Evolutionary conservation across 306 rosid genomes (phyloP), one percentile per base, ranked within the genome.

Genomic region (Cicer yamashitae): DNA sequence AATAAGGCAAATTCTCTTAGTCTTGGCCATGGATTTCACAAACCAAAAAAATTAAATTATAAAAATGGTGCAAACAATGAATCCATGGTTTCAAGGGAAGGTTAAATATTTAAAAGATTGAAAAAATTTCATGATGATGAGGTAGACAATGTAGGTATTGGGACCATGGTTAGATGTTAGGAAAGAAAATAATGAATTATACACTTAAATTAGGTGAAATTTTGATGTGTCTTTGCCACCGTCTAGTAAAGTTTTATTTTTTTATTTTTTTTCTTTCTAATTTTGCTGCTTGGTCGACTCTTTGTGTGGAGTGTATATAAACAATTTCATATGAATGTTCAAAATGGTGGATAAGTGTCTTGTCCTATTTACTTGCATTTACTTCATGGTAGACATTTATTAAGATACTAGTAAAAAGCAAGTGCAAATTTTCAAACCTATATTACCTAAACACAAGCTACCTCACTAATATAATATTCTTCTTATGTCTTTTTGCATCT

Each of bases 1-100:
- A 40, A 93, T 84, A 48, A 64, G 83, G 78, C 81, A 75, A 7
- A 91, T 44, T 69, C 94, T 79, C 82, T 67, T 77, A 54, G 79
- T 40, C 69, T 85, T 88, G 34, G 77, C 83, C 82, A 85, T 85
- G 37, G 74, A 14, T 77, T 62, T 65, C 65, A 56, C 38, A 56
- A n/a, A 61, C 43, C 0, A 30, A 30, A 4, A n/a, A 25, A 43
- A 17, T 7, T 5, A 8, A 52, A 52, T 47, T 10, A 10, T 30
- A 30, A 22, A 17, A 10, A 17, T 63, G 64, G 37, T 67, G 77
- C 74, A 62, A 22, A 11, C 45, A 59, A 37, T 68, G 85, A 74
- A 63, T 51, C 41, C 4, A 25, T n/a, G 40, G 7, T 40, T 54
- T 54, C 58, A 78, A 74, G 34, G 41, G 53, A 48, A 54, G 74